A percentile compares a stretch with the other conserved stretches of the same genome.
Evolutionary conservation across 2,329 filamentous ascomycete genomes (phyloP).

Genomic region (Xylaria sp.): DNA sequence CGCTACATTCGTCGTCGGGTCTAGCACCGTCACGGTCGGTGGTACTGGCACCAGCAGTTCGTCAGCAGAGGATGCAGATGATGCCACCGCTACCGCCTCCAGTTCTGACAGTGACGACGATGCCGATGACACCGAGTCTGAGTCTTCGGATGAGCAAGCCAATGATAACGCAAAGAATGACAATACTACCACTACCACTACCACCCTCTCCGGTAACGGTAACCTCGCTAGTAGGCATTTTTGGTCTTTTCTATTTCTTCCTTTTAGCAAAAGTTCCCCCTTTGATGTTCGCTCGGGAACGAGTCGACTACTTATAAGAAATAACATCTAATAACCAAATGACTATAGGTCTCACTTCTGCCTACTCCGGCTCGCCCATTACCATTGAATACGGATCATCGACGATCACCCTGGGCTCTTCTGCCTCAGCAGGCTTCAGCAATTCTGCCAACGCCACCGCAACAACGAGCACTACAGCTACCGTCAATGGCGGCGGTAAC

Average conservation of each 20-base stretch:
- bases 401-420: constrained; percentile 22
- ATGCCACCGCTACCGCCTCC: constrained; percentile 1
- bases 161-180: neutral
- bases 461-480: neutral
- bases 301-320: neutral
- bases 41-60: constrained; percentile 12
- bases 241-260: neutral
- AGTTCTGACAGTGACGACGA: constrained; percentile 2
- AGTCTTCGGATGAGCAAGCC: constrained; percentile 5
- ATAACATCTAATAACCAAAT: neutral
- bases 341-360: constrained; percentile 21
- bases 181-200: neutral
- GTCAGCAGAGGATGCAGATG: constrained; percentile 5
- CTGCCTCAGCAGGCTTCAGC: constrained; percentile 38
- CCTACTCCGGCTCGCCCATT: constrained; percentile 30
- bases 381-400: constrained; percentile 32
- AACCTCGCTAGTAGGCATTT: constrained; percentile 2
- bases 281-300: neutral
- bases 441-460: constrained; percentile 37
- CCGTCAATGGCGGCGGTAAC: neutral
- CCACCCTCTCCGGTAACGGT: neutral
- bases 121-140: constrained; percentile 2
- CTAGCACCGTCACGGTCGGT: constrained; percentile 31
- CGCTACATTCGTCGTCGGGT: constrained; percentile 31
- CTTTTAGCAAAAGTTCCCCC: neutral